Percentiles rank a stretch among this genome's conserved stretches.
These are phyloP conservation scores for Pisolithus microcarpus DNA, from an alignment of 768 basidiomycete genomes.

Conservation along the genomic window DNA sequence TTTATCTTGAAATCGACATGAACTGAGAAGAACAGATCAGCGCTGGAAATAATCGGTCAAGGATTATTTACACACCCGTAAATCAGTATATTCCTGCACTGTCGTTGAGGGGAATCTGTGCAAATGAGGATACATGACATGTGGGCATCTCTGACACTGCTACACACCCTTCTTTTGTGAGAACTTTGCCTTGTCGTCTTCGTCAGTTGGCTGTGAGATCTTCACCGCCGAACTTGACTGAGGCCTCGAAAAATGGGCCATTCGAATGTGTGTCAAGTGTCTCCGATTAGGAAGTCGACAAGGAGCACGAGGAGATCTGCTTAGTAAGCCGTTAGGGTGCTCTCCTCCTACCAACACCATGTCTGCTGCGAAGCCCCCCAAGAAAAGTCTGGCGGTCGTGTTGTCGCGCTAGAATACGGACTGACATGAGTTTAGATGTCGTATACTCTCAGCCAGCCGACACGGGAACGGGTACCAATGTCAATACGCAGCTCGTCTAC, in stretches of 20 bases:
- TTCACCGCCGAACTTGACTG: constrained; percentile 57
- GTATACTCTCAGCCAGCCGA: constrained; percentile 87
- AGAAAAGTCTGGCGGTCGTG: background rate
- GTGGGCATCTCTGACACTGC: background rate
- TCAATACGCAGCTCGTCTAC: constrained; percentile 83
- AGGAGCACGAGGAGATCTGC: background rate
- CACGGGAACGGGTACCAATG: constrained; percentile 71
- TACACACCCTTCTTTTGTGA: constrained; percentile 51
- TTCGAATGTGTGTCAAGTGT: constrained; percentile 17
- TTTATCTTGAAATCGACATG: constrained; percentile 81
- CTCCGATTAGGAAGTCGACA: background rate
- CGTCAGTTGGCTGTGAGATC: constrained; percentile 57
- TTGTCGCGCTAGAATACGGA: background rate
- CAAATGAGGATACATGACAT: constrained; percentile 2
- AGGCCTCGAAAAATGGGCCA: constrained; percentile 68
- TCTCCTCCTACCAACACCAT: background rate
- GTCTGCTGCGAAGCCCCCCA: background rate
- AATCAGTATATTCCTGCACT: constrained; percentile 88
- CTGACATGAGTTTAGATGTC: constrained; percentile 40
- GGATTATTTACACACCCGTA: constrained; percentile 56
- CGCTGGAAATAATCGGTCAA: background rate
- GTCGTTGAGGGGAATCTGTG: constrained; percentile 62
- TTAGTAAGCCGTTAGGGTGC: background rate
- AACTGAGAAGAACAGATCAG: constrained; percentile 35
- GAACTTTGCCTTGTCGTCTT: constrained; percentile 34